Evolutionary conservation across 768 basidiomycete genomes (phyloP).

Genomic region (Tricholoma terreum): DNA sequence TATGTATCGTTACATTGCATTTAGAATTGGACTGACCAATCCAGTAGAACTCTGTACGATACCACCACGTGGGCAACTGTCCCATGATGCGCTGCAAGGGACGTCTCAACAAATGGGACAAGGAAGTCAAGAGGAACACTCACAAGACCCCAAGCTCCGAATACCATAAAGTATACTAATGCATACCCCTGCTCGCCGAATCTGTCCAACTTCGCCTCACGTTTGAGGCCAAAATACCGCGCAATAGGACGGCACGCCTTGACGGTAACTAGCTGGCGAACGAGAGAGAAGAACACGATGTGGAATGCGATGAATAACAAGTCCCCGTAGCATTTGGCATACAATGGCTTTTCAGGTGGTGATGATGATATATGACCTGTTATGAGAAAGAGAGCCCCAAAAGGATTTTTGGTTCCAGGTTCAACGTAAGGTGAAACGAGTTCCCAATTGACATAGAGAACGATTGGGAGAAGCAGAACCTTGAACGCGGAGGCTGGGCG

Average conservation of each 20-base stretch:
- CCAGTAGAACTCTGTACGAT: constrained; percentile 82
- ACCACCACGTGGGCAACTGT: constrained; percentile 83
- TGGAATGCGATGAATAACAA: constrained; percentile 78
- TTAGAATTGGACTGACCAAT: constrained; percentile 43
- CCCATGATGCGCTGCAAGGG: constrained; percentile 72
- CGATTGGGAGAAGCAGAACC: constrained; percentile 55
- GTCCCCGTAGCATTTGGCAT: constrained; percentile 74
- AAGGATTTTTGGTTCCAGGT: constrained; percentile 62
- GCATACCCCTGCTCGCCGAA: constrained; percentile 95
- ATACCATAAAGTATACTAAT: constrained; percentile 69
- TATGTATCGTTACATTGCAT: not conserved
- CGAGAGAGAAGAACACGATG: constrained; percentile 84
- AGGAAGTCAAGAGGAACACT: constrained; percentile 28
- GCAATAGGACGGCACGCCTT: constrained; percentile 68
- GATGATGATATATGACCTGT: constrained; percentile 59
- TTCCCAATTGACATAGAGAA: constrained; percentile 67
- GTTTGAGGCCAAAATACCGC: constrained; percentile 65
- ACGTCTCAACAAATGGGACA: constrained; percentile 4
- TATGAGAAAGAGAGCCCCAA: constrained; percentile 67
- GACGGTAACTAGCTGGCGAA: constrained; percentile 73
- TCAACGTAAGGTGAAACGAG: constrained; percentile 43
- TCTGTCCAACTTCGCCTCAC: constrained; percentile 64
- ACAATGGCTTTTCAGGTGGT: constrained; percentile 52
- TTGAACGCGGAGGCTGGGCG: constrained; percentile 60
- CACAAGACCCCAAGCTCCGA: constrained; percentile 77